These are phyloP conservation scores for Comarum palustre DNA, from an alignment of 306 rosid species.

Conservation along the genomic window DNA sequence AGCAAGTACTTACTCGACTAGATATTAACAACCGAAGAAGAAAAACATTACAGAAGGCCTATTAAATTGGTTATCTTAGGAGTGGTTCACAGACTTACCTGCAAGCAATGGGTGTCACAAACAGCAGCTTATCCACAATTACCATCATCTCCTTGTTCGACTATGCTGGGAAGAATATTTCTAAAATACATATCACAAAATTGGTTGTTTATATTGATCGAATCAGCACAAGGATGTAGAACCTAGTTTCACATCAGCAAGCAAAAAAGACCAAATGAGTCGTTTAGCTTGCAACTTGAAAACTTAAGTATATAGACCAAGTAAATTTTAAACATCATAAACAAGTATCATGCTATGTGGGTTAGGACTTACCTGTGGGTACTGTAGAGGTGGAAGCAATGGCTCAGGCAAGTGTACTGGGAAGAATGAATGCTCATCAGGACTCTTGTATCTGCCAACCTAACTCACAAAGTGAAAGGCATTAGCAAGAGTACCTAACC, in stretches of 20 bases:
- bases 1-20: neutral
- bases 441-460: constrained; percentile 70
- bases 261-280: constrained; percentile 10
- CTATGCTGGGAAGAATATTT: constrained; percentile 56
- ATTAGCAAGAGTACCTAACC: constrained; percentile 1
- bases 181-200: constrained; percentile 50
- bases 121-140: constrained; percentile 51
- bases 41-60: neutral
- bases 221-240: constrained; percentile 47
- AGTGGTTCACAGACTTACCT: constrained; percentile 34
- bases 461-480: constrained; percentile 25
- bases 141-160: constrained; percentile 43
- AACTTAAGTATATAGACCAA: neutral
- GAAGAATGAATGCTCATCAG: constrained; percentile 68
- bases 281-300: neutral
- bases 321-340: constrained; percentile 7
- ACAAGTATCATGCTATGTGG: constrained; percentile 5
- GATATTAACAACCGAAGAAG: neutral
- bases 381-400: constrained; percentile 56
- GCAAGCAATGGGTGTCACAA: constrained; percentile 60
- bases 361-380: constrained; percentile 50
- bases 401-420: constrained; percentile 41
- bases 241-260: constrained; percentile 39
- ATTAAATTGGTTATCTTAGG: neutral
- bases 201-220: constrained; percentile 47